Evolutionary conservation across 192 early-diverging fungal genomes (phyloP), one percentile per base, ranked within the genome.

Genomic region (Coemansia aciculifera): DNA sequence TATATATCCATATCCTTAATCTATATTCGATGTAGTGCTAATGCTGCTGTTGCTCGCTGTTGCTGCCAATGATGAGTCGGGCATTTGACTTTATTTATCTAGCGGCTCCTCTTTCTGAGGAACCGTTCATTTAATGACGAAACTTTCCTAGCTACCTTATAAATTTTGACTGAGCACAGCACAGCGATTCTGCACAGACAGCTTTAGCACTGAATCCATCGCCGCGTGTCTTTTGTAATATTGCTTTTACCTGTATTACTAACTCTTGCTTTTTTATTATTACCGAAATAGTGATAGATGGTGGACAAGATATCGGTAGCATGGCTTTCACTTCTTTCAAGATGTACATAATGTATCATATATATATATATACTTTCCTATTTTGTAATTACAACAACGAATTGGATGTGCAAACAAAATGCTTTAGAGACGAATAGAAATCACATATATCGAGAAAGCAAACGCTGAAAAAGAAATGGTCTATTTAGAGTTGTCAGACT

Each of bases 1-100:
- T 57, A 57, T 57, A 12, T 57, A 17, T 34, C 13, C 5, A 7
- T 21, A n/a, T 48, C 3, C 7, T 21, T 48, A 21, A 9, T 19
- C 46, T 48, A n/a, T 23, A 1, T 2, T 29, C 10, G 24, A 24
- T 13, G 48, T 29, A 3, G 24, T 52, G 27, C 11, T 24, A 1
- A 12, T 24, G 54, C 54, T 32, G 54, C 31, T 57, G 15, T 31
- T 57, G 11, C 6, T 23, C 54, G 54, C 54, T 57, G 67, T 27
- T 61, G 48, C 46, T 34, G 61, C 46, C 71, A 13, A 57, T 73
- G 71, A 73, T 77, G 75, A 77, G 56, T 67, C 70, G 68, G 75
- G 75, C 75, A 77, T 77, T 77, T 77, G 75, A 69, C 75, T 77
- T 64, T 67, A 77, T 77, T 71, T 72, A 72, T 60, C 42, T 49